A percentile compares a stretch with the other conserved stretches of the same genome.
Evolutionary conservation across 257 asterid species (phyloP).

Genomic region (Forsythia viridissima): DNA sequence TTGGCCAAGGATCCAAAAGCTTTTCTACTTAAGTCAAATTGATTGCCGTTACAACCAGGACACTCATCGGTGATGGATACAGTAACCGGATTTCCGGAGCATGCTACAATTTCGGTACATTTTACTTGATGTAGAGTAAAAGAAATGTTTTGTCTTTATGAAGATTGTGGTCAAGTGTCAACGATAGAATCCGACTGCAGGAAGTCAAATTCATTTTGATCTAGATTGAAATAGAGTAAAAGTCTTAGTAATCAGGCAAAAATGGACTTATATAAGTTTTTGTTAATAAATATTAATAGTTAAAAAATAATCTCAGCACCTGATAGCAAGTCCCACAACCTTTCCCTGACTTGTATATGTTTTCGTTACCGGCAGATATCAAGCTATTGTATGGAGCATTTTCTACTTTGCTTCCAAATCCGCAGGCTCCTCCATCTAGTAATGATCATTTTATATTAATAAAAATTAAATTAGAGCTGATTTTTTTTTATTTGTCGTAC

Average conservation of each 20-base stretch:
- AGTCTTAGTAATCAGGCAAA: too few species aligned
- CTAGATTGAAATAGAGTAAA: too few species aligned
- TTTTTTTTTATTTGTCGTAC: too few species aligned
- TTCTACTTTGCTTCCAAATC: slow-evolving; percentile 28
- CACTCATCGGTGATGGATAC: slow-evolving; percentile 32
- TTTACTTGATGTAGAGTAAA: slow-evolving; percentile 2
- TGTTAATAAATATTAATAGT: neutral
- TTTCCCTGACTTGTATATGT: slow-evolving; percentile 29
- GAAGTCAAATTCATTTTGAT: too few species aligned
- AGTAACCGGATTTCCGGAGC: slow-evolving; percentile 25
- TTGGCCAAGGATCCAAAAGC: slow-evolving; percentile 26
- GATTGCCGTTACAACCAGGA: slow-evolving; percentile 27
- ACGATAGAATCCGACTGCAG: too few species aligned
- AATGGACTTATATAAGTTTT: too few species aligned
- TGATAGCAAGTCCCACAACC: slow-evolving; percentile 51
- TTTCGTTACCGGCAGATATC: slow-evolving; percentile 42
- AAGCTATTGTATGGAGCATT: slow-evolving; percentile 28
- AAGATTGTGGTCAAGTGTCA: too few species aligned
- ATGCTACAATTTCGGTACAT: slow-evolving; percentile 22
- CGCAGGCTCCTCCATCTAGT: slow-evolving; percentile 44
- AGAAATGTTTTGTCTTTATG: too few species aligned
- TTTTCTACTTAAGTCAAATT: slow-evolving; percentile 32
- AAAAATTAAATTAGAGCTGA: neutral
- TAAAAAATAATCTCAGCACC: slow-evolving; percentile 16
- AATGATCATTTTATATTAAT: neutral